phyloP scores from a whole-genome alignment of 2,329 filamentous ascomycete species.

The Colletotrichum scovillei region DNA sequence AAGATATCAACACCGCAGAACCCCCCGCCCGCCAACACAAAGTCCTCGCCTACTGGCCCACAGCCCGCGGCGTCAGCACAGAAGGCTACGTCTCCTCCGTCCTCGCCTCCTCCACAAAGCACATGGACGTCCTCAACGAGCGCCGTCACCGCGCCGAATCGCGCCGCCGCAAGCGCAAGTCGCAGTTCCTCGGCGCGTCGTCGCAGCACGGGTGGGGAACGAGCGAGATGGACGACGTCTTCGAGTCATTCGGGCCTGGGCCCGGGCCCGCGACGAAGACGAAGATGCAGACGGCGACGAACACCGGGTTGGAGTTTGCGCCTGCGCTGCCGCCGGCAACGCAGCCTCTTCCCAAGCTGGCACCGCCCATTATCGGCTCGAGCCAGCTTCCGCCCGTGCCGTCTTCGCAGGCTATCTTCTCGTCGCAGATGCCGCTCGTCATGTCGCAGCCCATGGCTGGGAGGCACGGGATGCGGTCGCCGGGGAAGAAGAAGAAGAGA shows the following conservation, averaged over 20 bases:
- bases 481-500: slow-evolving; percentile 49
- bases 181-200: slow-evolving; percentile 21
- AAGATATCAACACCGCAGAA: slow-evolving; percentile 5
- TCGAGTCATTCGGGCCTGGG: neutral
- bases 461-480: slow-evolving; percentile 54
- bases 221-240: slow-evolving; percentile 24
- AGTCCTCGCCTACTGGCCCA: slow-evolving; percentile 53
- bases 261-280: slow-evolving; percentile 7
- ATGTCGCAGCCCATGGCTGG: slow-evolving; percentile 61
- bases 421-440: slow-evolving; percentile 43
- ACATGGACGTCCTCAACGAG: slow-evolving; percentile 48
- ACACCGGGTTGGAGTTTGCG: neutral
- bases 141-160: slow-evolving; percentile 46
- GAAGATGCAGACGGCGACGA: too few species aligned
- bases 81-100: slow-evolving; percentile 53
- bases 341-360: slow-evolving; percentile 24
- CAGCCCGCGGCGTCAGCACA: slow-evolving; percentile 48
- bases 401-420: slow-evolving; percentile 27
- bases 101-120: slow-evolving; percentile 47
- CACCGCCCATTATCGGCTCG: slow-evolving; percentile 19
- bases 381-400: slow-evolving; percentile 24
- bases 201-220: slow-evolving; percentile 13
- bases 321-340: slow-evolving; percentile 1
- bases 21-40: slow-evolving; percentile 33
- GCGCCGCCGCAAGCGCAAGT: slow-evolving; percentile 30